Percentiles rank a stretch among this genome's conserved stretches.
Evolutionary conservation across 2,329 filamentous ascomycete genomes (phyloP).

Genomic region (Calonectria honghensis): DNA sequence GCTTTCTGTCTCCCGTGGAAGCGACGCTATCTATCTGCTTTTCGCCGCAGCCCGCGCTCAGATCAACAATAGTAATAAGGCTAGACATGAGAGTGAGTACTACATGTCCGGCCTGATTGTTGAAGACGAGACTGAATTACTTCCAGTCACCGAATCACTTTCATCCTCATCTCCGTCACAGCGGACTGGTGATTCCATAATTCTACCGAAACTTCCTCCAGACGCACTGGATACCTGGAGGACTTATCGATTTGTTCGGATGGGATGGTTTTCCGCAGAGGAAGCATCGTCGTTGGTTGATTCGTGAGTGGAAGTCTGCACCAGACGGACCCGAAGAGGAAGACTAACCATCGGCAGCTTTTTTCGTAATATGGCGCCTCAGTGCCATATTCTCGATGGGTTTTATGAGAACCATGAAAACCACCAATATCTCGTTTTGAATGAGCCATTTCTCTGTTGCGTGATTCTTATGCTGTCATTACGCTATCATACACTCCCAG

Average conservation of each 20-base stretch:
- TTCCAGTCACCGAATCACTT: neutral
- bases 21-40: neutral
- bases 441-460: neutral
- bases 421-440: neutral
- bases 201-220: neutral
- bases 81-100: neutral
- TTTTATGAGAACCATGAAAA: slow-evolving; percentile 1
- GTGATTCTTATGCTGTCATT: neutral
- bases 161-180: neutral
- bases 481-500: neutral
- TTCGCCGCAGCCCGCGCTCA: neutral
- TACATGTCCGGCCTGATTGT: neutral
- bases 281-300: neutral
- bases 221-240: neutral
- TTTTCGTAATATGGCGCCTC: neutral
- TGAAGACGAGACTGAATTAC: neutral
- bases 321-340: neutral
- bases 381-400: neutral
- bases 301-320: neutral
- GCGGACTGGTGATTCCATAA: neutral
- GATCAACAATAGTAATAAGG: neutral
- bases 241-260: neutral
- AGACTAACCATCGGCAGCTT: neutral
- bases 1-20: neutral
- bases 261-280: neutral